These are phyloP conservation scores for Scheffersomyces spartinae DNA, from an alignment of 805 yeast genomes.

Conservation along the genomic window DNA sequence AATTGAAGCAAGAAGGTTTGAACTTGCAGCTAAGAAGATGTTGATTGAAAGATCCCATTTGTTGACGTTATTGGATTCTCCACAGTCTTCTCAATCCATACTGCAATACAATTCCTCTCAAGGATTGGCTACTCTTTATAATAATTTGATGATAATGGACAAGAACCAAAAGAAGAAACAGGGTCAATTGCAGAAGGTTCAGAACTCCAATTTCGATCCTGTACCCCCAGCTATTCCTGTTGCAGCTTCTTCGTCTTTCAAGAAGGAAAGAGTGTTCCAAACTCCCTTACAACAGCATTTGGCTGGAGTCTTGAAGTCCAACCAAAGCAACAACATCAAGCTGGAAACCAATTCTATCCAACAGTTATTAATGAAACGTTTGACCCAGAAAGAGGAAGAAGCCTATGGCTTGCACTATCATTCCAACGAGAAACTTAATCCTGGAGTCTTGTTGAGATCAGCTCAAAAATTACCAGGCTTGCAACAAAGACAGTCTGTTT, in stretches of 20 bases:
- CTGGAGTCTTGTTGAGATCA: conserved; percentile 80
- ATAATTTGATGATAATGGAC: conserved; percentile 61
- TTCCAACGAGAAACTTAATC: conserved; percentile 50
- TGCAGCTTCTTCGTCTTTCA: conserved; percentile 41
- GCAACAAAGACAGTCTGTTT: conserved; percentile 54
- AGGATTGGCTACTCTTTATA: conserved; percentile 80
- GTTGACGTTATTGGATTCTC: conserved; percentile 73
- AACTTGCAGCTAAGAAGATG: conserved; percentile 83
- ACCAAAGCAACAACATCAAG: conserved; percentile 15
- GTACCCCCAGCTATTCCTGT: conserved; percentile 48
- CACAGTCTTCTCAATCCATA: conserved; percentile 64
- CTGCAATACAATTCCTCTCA: conserved; percentile 74
- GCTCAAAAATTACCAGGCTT: conserved; percentile 34
- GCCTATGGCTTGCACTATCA: conserved; percentile 77
- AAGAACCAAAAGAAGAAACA: conserved; percentile 46
- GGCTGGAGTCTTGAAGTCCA: conserved; percentile 24
- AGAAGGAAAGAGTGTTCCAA: conserved; percentile 29
- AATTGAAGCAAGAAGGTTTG: conserved; percentile 86
- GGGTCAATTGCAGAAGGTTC: conserved; percentile 18
- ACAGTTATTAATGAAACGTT: conserved; percentile 36
- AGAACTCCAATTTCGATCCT: conserved; percentile 22
- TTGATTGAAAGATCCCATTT: conserved; percentile 71
- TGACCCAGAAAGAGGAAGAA: conserved; percentile 70
- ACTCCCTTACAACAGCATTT: conserved; percentile 34
- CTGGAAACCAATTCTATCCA: conserved; percentile 29